Conservation (phyloP, 1,284 basidiomycete genomes). For the Xerocomus amazonicus region DNA sequence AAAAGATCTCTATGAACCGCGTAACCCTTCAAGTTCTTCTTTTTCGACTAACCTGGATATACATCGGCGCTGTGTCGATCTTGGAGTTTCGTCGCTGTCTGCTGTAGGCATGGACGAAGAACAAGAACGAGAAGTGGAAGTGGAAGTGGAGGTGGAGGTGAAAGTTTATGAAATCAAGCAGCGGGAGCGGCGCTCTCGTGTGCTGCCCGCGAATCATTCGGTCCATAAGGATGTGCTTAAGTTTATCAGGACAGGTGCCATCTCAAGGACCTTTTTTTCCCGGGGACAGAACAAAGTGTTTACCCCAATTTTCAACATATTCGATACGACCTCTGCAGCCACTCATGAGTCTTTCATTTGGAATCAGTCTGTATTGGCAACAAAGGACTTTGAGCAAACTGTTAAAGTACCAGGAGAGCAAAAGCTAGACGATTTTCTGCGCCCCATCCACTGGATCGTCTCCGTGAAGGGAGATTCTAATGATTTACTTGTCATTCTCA, state of each 20-base stretch:
- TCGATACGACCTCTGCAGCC: constrained; percentile 4
- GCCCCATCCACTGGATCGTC: constrained; percentile 43
- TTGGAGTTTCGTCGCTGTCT: constrained; percentile 23
- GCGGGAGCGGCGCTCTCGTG: constrained; percentile 29
- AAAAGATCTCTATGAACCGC: constrained; percentile 35
- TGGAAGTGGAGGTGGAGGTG: too few species aligned
- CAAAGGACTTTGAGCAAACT: constrained; percentile 26
- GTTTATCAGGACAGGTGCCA: constrained; percentile 23
- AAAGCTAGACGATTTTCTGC: constrained; percentile 31
- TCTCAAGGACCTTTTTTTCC: not conserved
- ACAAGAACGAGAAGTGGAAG: constrained; percentile 43
- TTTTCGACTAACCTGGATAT: constrained; percentile 26
- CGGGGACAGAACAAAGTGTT: not conserved
- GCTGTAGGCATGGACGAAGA: constrained; percentile 39
- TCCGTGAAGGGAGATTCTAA: constrained; percentile 12
- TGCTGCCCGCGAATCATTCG: constrained; percentile 16
- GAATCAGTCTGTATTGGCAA: constrained; percentile 21
- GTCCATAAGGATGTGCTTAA: constrained; percentile 11
- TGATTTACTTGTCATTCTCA: constrained; percentile 35
- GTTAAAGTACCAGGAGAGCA: not conserved
- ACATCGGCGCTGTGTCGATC: constrained; percentile 21
- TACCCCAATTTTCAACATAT: constrained; percentile 1
- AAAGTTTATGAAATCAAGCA: constrained; percentile 31
- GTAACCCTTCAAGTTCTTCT: not conserved
- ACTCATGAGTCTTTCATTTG: constrained; percentile 11